These are phyloP conservation scores for Stenocarpella maydis DNA, from an alignment of 2,329 filamentous ascomycete genomes.

Conservation along the genomic window DNA sequence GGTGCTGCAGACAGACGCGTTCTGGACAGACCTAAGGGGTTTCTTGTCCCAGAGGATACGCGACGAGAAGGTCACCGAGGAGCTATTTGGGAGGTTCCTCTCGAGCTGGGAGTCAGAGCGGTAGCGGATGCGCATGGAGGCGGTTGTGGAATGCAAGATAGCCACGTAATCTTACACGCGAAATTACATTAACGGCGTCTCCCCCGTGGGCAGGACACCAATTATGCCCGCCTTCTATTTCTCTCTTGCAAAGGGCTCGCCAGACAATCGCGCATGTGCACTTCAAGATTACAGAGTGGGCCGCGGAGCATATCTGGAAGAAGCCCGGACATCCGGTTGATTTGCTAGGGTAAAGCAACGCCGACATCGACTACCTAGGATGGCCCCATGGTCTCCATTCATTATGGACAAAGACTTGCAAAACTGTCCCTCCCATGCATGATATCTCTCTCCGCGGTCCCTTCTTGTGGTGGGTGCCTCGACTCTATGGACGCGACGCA, in stretches of 20 bases:
- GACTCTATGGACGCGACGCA: constrained; percentile 33
- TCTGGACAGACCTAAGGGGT: constrained; percentile 86
- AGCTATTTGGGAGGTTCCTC: constrained; percentile 73
- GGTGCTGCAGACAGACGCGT: constrained; percentile 73
- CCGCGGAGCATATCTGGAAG: neutral
- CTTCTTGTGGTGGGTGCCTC: constrained; percentile 8
- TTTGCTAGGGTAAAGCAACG: constrained; percentile 34
- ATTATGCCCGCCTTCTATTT: neutral
- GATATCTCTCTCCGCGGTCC: constrained; percentile 3
- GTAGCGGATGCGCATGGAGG: neutral
- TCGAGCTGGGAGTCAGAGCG: constrained; percentile 67
- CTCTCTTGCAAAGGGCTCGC: neutral
- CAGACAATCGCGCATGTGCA: neutral
- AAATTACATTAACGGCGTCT: neutral
- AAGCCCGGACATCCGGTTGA: constrained; percentile 30
- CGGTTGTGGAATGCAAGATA: neutral
- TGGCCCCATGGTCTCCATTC: constrained; percentile 30
- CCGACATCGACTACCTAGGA: constrained; percentile 31
- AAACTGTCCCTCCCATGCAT: constrained; percentile 28
- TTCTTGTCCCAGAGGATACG: constrained; percentile 83
- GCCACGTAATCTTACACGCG: neutral
- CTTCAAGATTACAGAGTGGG: neutral
- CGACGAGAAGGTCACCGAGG: constrained; percentile 71
- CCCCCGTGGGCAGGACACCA: no score
- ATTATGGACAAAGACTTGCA: constrained; percentile 34